Conservation (phyloP, 371 early-diverging fungal genomes). For the Rhizopus stolonifer region DNA sequence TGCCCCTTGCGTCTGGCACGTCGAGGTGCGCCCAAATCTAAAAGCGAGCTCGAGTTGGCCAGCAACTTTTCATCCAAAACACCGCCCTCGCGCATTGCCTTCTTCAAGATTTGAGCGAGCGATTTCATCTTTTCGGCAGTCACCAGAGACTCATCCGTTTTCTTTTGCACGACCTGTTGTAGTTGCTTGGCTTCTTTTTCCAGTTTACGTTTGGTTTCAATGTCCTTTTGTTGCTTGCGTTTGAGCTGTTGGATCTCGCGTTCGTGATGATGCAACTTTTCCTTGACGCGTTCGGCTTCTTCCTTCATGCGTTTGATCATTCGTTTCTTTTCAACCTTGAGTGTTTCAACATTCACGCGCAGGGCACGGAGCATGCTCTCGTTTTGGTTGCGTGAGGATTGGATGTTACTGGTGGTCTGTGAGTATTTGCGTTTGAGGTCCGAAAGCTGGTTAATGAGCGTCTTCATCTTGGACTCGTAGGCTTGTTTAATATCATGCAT, state of each 20-base stretch:
- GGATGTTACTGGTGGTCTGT: slow-evolving; percentile 55
- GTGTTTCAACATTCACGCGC: slow-evolving; percentile 55
- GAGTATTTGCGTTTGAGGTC: slow-evolving; percentile 59
- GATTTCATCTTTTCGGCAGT: slow-evolving; percentile 57
- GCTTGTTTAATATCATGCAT: slow-evolving; percentile 34
- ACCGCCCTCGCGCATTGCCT: slow-evolving; percentile 43
- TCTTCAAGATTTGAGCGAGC: slow-evolving; percentile 43
- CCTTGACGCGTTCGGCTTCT: slow-evolving; percentile 67
- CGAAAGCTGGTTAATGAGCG: slow-evolving; percentile 62
- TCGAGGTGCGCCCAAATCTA: slow-evolving; percentile 23
- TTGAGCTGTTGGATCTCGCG: slow-evolving; percentile 73
- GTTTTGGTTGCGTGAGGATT: slow-evolving; percentile 52
- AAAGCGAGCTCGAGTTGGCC: slow-evolving; percentile 22
- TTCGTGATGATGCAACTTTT: slow-evolving; percentile 60
- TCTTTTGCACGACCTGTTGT: slow-evolving; percentile 49
- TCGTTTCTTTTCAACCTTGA: slow-evolving; percentile 73
- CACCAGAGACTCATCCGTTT: slow-evolving; percentile 53
- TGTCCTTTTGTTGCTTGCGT: slow-evolving; percentile 63
- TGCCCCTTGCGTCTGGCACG: neutral
- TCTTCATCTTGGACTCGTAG: slow-evolving; percentile 72
- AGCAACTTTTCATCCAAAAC: slow-evolving; percentile 35
- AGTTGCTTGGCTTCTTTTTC: slow-evolving; percentile 68
- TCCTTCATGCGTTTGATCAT: slow-evolving; percentile 80
- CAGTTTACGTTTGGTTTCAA: slow-evolving; percentile 63
- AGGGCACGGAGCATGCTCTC: slow-evolving; percentile 54